Percentiles rank a stretch among this genome's conserved stretches.
These are phyloP conservation scores for Cutaneotrichosporon mucoides DNA, from an alignment of 1,284 basidiomycete species.

Conservation along the genomic window DNA sequence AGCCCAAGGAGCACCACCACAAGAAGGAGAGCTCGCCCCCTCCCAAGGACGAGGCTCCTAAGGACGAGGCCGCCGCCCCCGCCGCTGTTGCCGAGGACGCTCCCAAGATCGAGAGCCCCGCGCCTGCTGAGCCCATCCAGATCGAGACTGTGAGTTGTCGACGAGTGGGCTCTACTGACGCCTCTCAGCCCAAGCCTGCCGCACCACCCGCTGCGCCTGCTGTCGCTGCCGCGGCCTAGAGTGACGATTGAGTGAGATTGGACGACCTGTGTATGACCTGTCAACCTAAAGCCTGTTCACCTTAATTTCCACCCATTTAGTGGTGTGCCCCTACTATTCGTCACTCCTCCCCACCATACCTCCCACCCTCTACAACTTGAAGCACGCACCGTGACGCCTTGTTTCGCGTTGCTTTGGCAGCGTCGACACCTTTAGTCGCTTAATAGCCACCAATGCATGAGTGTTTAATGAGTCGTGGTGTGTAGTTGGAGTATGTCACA, in stretches of 20 bases:
- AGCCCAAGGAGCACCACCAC: constrained; percentile 26
- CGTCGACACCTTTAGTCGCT: constrained; percentile 3
- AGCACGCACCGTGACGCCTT: constrained; percentile 7
- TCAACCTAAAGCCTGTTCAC: constrained; percentile 11
- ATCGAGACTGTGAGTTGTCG: constrained; percentile 38
- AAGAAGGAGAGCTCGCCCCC: constrained; percentile 15
- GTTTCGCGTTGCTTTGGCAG: constrained; percentile 7
- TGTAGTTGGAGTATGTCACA: too few relatives aligned
- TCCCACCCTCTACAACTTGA: constrained; percentile 1
- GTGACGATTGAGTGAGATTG: constrained; percentile 4
- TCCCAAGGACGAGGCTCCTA: constrained; percentile 10
- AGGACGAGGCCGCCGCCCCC: constrained; percentile 23
- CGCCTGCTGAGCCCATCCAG: constrained; percentile 38
- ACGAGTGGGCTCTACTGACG: background rate
- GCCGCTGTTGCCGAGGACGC: constrained; percentile 32
- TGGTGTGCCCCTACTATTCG: constrained; percentile 7
- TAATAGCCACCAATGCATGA: constrained; percentile 16
- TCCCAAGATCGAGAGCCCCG: constrained; percentile 39
- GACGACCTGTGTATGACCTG: constrained; percentile 19
- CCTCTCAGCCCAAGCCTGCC: constrained; percentile 25
- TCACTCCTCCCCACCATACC: constrained; percentile 1
- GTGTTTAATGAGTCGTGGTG: constrained; percentile 10
- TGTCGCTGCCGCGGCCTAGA: constrained; percentile 37
- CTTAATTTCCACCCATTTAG: constrained; percentile 11
- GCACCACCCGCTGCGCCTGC: constrained; percentile 30